Percentiles rank a stretch among this genome's conserved stretches.
Conservation (phyloP, 2,329 filamentous ascomycete species). For the Paecilomyces dactylethromorphus region DNA sequence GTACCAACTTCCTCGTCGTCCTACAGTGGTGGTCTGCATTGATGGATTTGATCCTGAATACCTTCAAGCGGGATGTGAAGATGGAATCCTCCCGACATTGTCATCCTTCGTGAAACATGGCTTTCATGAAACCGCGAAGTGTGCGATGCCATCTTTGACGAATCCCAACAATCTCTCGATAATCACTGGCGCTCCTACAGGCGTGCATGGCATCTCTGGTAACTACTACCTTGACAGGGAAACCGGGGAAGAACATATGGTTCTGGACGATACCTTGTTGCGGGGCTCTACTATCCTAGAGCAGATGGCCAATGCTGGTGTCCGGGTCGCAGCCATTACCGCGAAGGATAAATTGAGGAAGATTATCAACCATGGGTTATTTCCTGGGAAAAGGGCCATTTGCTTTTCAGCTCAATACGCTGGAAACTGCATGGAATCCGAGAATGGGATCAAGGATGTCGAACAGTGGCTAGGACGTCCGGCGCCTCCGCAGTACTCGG, state of each 20-base stretch:
- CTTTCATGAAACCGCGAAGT: conserved; percentile 33
- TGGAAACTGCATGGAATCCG: conserved; percentile 16
- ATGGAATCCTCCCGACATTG: conserved; percentile 30
- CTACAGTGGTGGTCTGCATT: conserved; percentile 37
- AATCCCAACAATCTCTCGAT: conserved; percentile 43
- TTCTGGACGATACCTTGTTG: conserved; percentile 35
- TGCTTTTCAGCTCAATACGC: conserved; percentile 30
- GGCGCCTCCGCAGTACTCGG: conserved; percentile 35
- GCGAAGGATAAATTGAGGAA: conserved; percentile 41
- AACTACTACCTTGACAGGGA: conserved; percentile 39
- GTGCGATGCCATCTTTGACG: conserved; percentile 40
- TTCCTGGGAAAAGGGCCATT: conserved; percentile 17
- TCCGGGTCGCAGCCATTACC: conserved; percentile 38
- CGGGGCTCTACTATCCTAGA: conserved; percentile 37
- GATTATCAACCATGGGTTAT: conserved; percentile 33
- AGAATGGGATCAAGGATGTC: conserved; percentile 28
- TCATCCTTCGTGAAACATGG: conserved; percentile 24
- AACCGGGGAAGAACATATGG: conserved; percentile 36
- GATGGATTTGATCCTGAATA: conserved; percentile 42
- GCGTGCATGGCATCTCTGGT: conserved; percentile 37
- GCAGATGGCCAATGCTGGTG: conserved; percentile 31
- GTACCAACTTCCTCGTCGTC: conserved; percentile 25
- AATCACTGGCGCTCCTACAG: conserved; percentile 36
- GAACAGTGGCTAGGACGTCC: conserved; percentile 32
- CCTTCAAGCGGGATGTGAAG: conserved; percentile 25